Conservation (phyloP, 2,329 filamentous ascomycete species). For the Plectosphaerella sp. region DNA sequence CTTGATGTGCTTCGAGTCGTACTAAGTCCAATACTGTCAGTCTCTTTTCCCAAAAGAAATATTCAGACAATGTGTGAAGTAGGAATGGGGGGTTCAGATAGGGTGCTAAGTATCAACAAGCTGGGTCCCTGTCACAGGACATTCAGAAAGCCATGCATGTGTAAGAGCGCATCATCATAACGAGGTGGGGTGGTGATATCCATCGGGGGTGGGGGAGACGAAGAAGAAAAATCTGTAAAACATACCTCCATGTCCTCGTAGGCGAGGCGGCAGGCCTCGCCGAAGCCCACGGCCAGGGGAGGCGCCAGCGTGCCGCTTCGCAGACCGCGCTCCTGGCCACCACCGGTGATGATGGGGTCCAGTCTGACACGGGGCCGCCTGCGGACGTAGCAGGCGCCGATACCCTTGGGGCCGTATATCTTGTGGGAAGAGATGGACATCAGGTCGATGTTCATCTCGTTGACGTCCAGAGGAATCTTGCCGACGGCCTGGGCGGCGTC, state of each 20-base stretch:
- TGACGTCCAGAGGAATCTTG: constrained; percentile 95
- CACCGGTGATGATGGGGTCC: constrained; percentile 92
- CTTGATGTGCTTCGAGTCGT: constrained; percentile 83
- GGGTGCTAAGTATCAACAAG: constrained; percentile 63
- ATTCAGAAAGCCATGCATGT: constrained; percentile 92
- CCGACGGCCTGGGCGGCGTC: constrained; percentile 97
- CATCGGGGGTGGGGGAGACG: constrained; percentile 9
- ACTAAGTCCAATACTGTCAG: constrained; percentile 51
- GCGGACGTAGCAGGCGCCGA: constrained; percentile 93
- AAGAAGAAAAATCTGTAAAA: constrained; percentile 18
- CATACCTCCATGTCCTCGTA: constrained; percentile 87
- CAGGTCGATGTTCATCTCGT: constrained; percentile 95
- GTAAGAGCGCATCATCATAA: constrained; percentile 74
- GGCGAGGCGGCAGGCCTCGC: constrained; percentile 90
- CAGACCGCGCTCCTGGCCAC: constrained; percentile 91
- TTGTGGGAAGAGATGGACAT: constrained; percentile 99
- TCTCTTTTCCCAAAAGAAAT: constrained; percentile 2
- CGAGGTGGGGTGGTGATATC: constrained; percentile 13
- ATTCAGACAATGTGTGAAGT: neutral
- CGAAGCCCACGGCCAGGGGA: constrained; percentile 84
- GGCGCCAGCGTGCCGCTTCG: constrained; percentile 92
- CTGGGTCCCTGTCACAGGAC: constrained; percentile 53
- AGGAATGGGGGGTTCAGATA: constrained; percentile 47
- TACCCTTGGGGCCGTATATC: constrained; percentile 96
- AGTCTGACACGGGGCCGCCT: constrained; percentile 88